Conservation (phyloP, 148 eudicot genomes). For the Linanthus parryae region DNA sequence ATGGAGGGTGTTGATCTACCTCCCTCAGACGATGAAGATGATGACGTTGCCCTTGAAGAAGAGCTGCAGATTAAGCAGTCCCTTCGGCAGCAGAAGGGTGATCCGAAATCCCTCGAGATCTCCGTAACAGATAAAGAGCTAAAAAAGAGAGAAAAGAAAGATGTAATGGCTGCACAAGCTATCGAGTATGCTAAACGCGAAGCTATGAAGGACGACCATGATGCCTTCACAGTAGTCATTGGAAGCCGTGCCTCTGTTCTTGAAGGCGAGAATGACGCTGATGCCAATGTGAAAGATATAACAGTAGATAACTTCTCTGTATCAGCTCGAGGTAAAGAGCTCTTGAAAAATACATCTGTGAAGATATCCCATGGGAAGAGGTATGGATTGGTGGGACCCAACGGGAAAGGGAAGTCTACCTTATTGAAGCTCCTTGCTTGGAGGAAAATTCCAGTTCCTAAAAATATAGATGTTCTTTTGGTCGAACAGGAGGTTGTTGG, state of each 20-base stretch:
- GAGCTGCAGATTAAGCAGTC: neutral
- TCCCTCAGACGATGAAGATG: constrained; percentile 20
- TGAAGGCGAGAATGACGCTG: constrained; percentile 46
- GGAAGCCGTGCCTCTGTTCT: constrained; percentile 11
- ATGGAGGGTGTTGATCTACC: constrained; percentile 12
- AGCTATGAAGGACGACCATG: constrained; percentile 40
- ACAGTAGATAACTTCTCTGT: constrained; percentile 44
- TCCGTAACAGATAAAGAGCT: constrained; percentile 27
- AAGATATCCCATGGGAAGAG: constrained; percentile 58
- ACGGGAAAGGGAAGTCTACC: constrained; percentile 59
- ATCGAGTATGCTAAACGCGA: constrained; percentile 23
- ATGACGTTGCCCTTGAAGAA: constrained; percentile 1
- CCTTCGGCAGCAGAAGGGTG: neutral
- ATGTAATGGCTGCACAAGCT: constrained; percentile 15
- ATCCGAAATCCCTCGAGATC: constrained; percentile 5
- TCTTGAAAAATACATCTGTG: constrained; percentile 42
- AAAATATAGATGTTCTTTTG: constrained; percentile 10
- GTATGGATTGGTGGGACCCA: constrained; percentile 59
- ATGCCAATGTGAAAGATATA: constrained; percentile 48
- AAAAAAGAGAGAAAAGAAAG: constrained; percentile 25
- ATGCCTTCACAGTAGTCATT: constrained; percentile 36
- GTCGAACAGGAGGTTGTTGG: constrained; percentile 12
- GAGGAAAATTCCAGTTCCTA: constrained; percentile 12
- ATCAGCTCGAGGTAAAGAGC: constrained; percentile 52
- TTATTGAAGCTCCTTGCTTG: constrained; percentile 39